phyloP scores from a whole-genome alignment of 495 filamentous ascomycete species.

The Entonaema liquescens region DNA sequence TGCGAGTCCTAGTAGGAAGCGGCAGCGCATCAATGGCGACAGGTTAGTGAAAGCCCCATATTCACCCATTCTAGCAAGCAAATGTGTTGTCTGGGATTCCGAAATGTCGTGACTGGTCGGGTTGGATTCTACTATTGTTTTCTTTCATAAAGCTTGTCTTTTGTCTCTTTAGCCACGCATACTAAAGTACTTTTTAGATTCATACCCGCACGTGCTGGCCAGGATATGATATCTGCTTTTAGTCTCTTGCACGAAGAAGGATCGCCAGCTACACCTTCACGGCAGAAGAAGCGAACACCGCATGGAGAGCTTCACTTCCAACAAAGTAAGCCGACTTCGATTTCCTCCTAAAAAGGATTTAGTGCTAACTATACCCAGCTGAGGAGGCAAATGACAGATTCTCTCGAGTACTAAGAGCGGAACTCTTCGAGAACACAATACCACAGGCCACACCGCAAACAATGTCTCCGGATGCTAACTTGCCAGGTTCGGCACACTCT shows the following conservation, averaged over 20 bases:
- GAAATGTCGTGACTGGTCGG: background rate
- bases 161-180: conserved; percentile 1
- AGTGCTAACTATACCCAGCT: conserved; percentile 67
- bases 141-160: background rate
- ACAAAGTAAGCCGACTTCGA: conserved; percentile 69
- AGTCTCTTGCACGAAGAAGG: conserved; percentile 89
- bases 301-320: conserved; percentile 95
- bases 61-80: background rate
- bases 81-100: background rate
- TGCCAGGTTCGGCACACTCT: conserved; percentile 62
- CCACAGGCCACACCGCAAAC: conserved; percentile 79
- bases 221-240: conserved; percentile 91
- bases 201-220: conserved; percentile 92
- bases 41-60: conserved; percentile 57
- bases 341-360: background rate
- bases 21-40: conserved; percentile 85
- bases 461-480: conserved; percentile 68
- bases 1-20: conserved; percentile 84
- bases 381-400: conserved; percentile 89
- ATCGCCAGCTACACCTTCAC: conserved; percentile 89
- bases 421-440: conserved; percentile 88
- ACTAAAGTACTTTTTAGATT: conserved; percentile 68
- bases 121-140: background rate
- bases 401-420: conserved; percentile 88
- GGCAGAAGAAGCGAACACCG: conserved; percentile 81